Evolutionary conservation across 306 rosid species (phyloP).

Genomic region (peach (Prunus persica)): DNA sequence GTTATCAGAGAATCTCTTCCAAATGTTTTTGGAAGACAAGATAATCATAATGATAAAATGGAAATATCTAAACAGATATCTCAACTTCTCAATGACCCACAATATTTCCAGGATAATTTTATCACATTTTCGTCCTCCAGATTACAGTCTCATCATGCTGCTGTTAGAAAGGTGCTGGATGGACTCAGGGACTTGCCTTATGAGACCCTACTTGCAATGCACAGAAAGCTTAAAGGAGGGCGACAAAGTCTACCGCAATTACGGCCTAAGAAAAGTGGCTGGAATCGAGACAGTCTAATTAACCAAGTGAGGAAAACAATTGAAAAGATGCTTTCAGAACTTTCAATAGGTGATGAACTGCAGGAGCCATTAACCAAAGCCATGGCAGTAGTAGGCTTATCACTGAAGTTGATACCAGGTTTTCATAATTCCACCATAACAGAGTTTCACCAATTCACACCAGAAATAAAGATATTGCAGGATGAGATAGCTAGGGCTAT

Average conservation of each 20-base stretch:
- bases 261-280: constrained; percentile 40
- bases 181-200: constrained; percentile 42
- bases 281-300: constrained; percentile 41
- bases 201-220: constrained; percentile 64
- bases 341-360: constrained; percentile 42
- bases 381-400: constrained; percentile 73
- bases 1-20: constrained; percentile 47
- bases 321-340: constrained; percentile 51
- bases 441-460: constrained; percentile 55
- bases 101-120: constrained; percentile 36
- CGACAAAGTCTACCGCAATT: constrained; percentile 43
- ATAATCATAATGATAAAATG: constrained; percentile 17
- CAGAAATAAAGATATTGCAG: constrained; percentile 61
- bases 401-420: constrained; percentile 49
- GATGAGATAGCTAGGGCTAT: constrained; percentile 67
- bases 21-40: constrained; percentile 29
- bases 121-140: constrained; percentile 26
- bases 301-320: constrained; percentile 34
- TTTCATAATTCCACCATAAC: constrained; percentile 31
- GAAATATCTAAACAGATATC: constrained; percentile 37
- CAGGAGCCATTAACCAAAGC: constrained; percentile 75
- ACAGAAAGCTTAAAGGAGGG: constrained; percentile 51
- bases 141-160: constrained; percentile 31
- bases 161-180: constrained; percentile 39
- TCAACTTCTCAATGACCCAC: constrained; percentile 52